A percentile compares a stretch with the other conserved stretches of the same genome.
phyloP scores from a whole-genome alignment of 2,329 filamentous ascomycete species.

The Colletotrichum sp. region DNA sequence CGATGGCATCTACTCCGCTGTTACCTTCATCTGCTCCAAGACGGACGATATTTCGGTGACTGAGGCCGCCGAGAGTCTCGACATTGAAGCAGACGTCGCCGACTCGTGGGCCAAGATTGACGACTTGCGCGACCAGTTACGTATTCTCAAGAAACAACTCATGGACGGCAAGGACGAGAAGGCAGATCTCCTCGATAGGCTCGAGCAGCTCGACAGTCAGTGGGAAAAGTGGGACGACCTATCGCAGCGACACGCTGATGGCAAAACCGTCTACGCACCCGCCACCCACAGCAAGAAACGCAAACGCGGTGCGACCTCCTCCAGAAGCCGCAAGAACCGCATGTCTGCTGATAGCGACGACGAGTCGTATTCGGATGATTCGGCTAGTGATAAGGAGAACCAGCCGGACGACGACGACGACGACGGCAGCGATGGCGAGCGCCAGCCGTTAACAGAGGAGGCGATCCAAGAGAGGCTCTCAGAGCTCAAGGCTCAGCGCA shows the following conservation, averaged over 20 bases:
- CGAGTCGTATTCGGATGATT: conserved; percentile 23
- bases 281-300: conserved; percentile 23
- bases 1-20: conserved; percentile 56
- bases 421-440: background rate
- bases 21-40: conserved; percentile 70
- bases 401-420: background rate
- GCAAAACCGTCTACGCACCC: conserved; percentile 26
- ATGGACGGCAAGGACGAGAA: background rate
- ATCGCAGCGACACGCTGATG: conserved; percentile 9
- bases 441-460: background rate
- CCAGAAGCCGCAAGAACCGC: conserved; percentile 5
- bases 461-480: background rate
- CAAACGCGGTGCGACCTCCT: conserved; percentile 15
- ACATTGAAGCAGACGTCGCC: conserved; percentile 22
- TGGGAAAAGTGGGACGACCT: conserved; percentile 27
- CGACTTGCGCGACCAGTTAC: conserved; percentile 25
- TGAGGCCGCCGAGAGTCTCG: conserved; percentile 40
- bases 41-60: conserved; percentile 60
- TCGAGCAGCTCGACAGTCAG: conserved; percentile 24
- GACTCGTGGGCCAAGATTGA: conserved; percentile 36
- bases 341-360: conserved; percentile 17
- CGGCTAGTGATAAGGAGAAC: conserved; percentile 7
- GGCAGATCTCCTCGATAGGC: conserved; percentile 16
- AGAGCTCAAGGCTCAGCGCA: conserved; percentile 18
- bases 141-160: conserved; percentile 23